Evolutionary conservation across 2,329 filamentous ascomycete genomes (phyloP).

Genomic region (Cryphonectria carpinicola): DNA sequence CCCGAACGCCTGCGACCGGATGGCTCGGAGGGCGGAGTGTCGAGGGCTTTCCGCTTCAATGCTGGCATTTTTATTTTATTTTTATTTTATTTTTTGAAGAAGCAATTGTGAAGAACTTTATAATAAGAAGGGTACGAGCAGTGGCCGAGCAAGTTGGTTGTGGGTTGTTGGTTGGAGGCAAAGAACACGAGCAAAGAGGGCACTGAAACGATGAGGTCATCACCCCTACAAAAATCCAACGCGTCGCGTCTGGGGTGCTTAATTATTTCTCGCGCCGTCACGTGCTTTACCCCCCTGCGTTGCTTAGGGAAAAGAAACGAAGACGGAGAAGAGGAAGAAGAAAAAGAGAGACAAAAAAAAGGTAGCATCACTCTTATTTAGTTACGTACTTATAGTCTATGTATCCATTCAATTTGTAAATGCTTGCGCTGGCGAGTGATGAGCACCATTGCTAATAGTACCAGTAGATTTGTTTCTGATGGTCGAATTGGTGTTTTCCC

Average conservation of each 20-base stretch:
- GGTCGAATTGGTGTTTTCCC: background rate
- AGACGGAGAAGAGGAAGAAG: too few species aligned
- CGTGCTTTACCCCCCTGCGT: background rate
- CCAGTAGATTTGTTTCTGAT: background rate
- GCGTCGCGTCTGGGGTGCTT: background rate
- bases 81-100: background rate
- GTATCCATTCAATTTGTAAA: background rate
- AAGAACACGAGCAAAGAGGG: background rate
- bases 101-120: background rate
- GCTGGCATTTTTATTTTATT: slow-evolving; percentile 15
- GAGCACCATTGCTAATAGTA: background rate
- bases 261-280: background rate
- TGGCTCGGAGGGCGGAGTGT: slow-evolving; percentile 32
- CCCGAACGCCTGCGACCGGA: slow-evolving; percentile 50
- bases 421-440: background rate
- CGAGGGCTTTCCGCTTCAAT: slow-evolving; percentile 31
- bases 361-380: background rate
- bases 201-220: background rate
- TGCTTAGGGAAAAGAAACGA: too few species aligned
- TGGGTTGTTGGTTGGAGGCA: background rate
- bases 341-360: background rate
- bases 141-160: background rate
- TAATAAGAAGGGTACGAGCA: background rate
- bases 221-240: background rate
- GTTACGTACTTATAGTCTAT: background rate